Evolutionary conservation across 371 early-diverging fungal species (phyloP).

Genomic region (Rhizopus stolonifer): DNA sequence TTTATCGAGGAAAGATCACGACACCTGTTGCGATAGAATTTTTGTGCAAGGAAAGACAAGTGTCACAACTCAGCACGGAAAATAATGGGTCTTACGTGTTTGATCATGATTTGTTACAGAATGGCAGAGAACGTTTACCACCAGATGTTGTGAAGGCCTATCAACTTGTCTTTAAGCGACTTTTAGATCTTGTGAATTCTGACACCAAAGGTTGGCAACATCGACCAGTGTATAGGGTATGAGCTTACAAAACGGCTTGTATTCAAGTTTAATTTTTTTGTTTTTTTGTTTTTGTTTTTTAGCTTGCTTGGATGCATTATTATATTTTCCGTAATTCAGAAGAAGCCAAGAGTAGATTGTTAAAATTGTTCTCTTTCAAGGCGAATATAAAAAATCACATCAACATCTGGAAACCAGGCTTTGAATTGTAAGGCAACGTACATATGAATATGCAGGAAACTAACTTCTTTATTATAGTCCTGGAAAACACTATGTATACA

Average conservation of each 20-base stretch:
- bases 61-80: background rate
- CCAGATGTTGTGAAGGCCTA: slow-evolving; percentile 33
- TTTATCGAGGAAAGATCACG: slow-evolving; percentile 42
- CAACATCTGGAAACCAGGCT: slow-evolving; percentile 70
- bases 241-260: too few species aligned
- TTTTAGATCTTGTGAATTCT: slow-evolving; percentile 44
- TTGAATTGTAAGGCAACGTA: slow-evolving; percentile 55
- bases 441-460: background rate
- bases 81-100: background rate
- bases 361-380: slow-evolving; percentile 58
- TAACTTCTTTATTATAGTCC: slow-evolving; percentile 26
- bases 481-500: slow-evolving; percentile 71
- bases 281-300: too few species aligned
- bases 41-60: background rate
- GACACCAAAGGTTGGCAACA: slow-evolving; percentile 73
- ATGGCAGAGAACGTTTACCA: slow-evolving; percentile 7
- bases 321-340: slow-evolving; percentile 53
- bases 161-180: slow-evolving; percentile 42
- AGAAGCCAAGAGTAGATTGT: slow-evolving; percentile 58
- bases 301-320: slow-evolving; percentile 68
- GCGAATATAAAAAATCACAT: slow-evolving; percentile 51
- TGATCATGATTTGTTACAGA: background rate
- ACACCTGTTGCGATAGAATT: slow-evolving; percentile 23
- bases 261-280: too few species aligned
- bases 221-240: slow-evolving; percentile 65